Base-by-base conservation (phyloP, 2,329 filamentous ascomycete species). In the Fusarium papillatum region DNA sequence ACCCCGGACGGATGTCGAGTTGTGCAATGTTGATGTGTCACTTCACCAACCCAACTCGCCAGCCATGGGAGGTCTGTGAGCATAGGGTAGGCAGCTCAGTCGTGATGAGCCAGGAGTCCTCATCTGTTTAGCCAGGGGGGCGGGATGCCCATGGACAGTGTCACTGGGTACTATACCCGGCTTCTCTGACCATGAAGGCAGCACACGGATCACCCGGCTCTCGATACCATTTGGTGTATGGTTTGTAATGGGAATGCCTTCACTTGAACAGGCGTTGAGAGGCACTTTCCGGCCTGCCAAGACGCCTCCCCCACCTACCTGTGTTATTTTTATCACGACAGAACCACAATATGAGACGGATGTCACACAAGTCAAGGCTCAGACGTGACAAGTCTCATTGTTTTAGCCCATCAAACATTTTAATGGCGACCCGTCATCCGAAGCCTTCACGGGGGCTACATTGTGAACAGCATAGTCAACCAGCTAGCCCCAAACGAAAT, bases 201-300 rank as follows among this genome's bases (percentile, higher is more conserved):
- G 7, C 50, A 34, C 50, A n/a, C 29, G 53, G 29, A 16, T 34
- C 53, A 57, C 14, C 53, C 29, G 19, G 29, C 19, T 34, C 53
- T 22, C 19, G 19, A 34, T 34, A 57, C 7, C 7, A 13, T 8
- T 22, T 34, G 17, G 48, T 22, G 22, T 34, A 5, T 69, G 22
- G 19, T 22, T 16, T 14, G 16, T 36, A 22, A 57, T 67, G 62
- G 65, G 73, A 75, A 75, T 75, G 57, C 73, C 72, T 70, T 75
- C 73, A 70, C 19, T 29, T 59, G 29, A 34, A 31, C 2, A 31
- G 19, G 29, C 5, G n/a, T 16, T 14, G 5, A 36, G 19, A 24
- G 36, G 14, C 11, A 16, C 29, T 22, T 29, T 13, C 29, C 13
- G 6, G 19, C 53, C 19, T 34, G 29, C 29, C 53, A 57, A 57